Evolutionary conservation across 2,329 filamentous ascomycete genomes (phyloP).

Genomic region (Dothideomycetes sp.): DNA sequence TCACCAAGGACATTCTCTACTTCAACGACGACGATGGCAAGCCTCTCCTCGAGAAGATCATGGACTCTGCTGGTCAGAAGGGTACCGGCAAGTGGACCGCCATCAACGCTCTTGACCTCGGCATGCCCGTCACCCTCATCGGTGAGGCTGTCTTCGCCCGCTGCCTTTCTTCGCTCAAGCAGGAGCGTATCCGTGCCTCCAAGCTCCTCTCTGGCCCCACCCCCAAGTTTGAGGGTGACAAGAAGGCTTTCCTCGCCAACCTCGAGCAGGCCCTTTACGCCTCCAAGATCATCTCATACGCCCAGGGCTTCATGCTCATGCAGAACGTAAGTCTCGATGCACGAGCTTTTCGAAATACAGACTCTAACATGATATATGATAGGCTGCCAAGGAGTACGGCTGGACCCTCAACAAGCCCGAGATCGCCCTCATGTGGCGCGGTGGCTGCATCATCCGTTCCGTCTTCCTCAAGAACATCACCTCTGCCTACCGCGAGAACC

Average conservation of each 20-base stretch:
- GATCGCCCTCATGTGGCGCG: slow-evolving; percentile 99
- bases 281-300: slow-evolving; percentile 99
- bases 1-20: slow-evolving; percentile 97
- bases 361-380: slow-evolving; percentile 22
- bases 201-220: slow-evolving; percentile 67
- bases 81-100: slow-evolving; percentile 99
- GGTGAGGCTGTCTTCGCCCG: slow-evolving; percentile 93
- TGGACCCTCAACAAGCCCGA: slow-evolving; percentile 99
- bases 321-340: slow-evolving; percentile 62
- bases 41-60: slow-evolving; percentile 94
- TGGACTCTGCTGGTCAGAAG: slow-evolving; percentile 98
- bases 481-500: slow-evolving; percentile 86
- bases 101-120: slow-evolving; percentile 96
- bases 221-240: slow-evolving; percentile 79
- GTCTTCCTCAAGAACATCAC: slow-evolving; percentile 99
- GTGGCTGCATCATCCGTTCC: slow-evolving; percentile 98
- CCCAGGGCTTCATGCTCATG: slow-evolving; percentile 99
- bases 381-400: slow-evolving; percentile 89
- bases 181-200: slow-evolving; percentile 77
- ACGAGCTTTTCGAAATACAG: not conserved
- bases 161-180: slow-evolving; percentile 90
- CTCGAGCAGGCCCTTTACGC: slow-evolving; percentile 98
- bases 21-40: slow-evolving; percentile 91
- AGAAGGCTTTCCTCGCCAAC: slow-evolving; percentile 87
- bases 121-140: slow-evolving; percentile 96